These are phyloP conservation scores for Eutypa lata DNA, from an alignment of 2,329 filamentous ascomycete species.

Conservation along the genomic window DNA sequence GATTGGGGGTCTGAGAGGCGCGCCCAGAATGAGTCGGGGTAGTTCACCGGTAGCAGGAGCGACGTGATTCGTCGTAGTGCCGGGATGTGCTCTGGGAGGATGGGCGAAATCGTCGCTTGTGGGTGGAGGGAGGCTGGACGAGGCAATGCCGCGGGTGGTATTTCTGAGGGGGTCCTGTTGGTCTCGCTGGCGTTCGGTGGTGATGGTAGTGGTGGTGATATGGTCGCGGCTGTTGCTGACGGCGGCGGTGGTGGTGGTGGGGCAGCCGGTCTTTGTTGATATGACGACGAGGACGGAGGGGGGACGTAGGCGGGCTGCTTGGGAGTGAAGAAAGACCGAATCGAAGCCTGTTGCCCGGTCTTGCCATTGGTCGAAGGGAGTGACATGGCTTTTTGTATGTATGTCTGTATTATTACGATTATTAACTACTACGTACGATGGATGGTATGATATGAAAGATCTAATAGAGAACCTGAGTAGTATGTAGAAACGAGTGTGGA, in stretches of 20 bases:
- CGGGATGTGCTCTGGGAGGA: constrained; percentile 50
- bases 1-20: constrained; percentile 47
- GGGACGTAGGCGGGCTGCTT: constrained; percentile 42
- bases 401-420: neutral
- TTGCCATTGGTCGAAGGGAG: constrained; percentile 29
- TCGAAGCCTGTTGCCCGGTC: constrained; percentile 46
- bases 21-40: constrained; percentile 63
- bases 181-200: constrained; percentile 8
- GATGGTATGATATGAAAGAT: no score
- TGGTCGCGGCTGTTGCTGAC: constrained; percentile 2
- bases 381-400: constrained; percentile 29
- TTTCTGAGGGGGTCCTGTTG: neutral
- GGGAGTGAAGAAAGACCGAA: constrained; percentile 61
- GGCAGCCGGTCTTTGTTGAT: constrained; percentile 18
- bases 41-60: constrained; percentile 61
- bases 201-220: constrained; percentile 15
- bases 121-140: constrained; percentile 35
- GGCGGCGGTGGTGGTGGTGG: constrained; percentile 10
- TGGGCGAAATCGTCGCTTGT: constrained; percentile 50
- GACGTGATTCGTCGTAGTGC: constrained; percentile 63
- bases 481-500: no score
- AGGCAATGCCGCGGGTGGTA: constrained; percentile 6
- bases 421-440: neutral
- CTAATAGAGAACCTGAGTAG: no score
- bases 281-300: constrained; percentile 33